phyloP scores from a whole-genome alignment of 169 alveolate genomes.

The Cryptosporidium canis region DNA sequence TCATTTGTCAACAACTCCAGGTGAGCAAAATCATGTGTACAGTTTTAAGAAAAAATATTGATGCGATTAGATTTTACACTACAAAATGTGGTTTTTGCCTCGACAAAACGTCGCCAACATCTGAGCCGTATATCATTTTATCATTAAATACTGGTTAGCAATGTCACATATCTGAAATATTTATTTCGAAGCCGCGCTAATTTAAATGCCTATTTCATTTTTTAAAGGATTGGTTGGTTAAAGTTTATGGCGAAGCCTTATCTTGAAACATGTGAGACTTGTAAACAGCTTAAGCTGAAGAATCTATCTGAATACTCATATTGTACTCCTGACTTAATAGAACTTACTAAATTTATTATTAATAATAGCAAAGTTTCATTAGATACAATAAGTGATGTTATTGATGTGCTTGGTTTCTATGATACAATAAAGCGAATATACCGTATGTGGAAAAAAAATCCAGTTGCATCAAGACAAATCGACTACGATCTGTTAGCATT shows the following conservation, averaged over 20 bases:
- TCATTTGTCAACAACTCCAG: neutral
- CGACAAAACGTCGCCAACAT: slow-evolving; percentile 45
- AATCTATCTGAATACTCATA: slow-evolving; percentile 24
- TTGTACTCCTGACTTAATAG: slow-evolving; percentile 29
- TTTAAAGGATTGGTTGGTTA: neutral
- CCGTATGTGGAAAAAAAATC: slow-evolving; percentile 46
- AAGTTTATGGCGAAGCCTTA: neutral
- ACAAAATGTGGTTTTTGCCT: slow-evolving; percentile 12
- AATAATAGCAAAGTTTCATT: slow-evolving; percentile 10
- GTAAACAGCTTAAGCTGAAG: neutral
- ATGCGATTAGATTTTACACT: slow-evolving; percentile 24
- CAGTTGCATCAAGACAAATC: slow-evolving; percentile 49
- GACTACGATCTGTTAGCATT: slow-evolving; percentile 58
- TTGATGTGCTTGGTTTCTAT: slow-evolving; percentile 31
- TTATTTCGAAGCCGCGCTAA: neutral
- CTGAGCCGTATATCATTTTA: slow-evolving; percentile 37
- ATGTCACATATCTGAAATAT: neutral
- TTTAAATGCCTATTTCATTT: neutral
- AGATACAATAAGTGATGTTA: slow-evolving; percentile 13
- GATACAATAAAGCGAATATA: slow-evolving; percentile 35
- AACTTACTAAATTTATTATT: slow-evolving; percentile 30
- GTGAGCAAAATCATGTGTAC: slow-evolving; percentile 53
- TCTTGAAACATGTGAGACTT: neutral
- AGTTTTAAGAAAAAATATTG: slow-evolving; percentile 4
- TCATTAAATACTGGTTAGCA: neutral